A percentile compares a stretch with the other conserved stretches of the same genome.
phyloP scores from a whole-genome alignment of 257 asterid genomes.

The Nicotiana obtusifolia region DNA sequence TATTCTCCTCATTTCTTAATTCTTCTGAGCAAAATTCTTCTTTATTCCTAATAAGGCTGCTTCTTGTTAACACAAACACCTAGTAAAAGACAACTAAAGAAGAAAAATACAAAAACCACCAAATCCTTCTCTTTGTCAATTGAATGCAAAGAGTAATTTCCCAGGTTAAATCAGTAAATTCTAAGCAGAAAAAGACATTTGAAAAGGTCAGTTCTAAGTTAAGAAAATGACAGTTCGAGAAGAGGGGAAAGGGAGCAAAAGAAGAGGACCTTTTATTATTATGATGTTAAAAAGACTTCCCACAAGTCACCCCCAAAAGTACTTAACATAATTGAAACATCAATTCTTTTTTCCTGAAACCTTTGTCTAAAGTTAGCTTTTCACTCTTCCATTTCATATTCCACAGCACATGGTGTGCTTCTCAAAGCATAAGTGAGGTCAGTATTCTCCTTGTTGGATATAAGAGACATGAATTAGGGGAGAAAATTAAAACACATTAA shows the following conservation, averaged over 20 bases:
- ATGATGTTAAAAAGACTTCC: conserved; percentile 14
- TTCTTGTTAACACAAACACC: background rate
- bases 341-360: conserved; percentile 14
- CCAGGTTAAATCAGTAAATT: conserved; percentile 10
- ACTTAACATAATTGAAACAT: conserved; percentile 35
- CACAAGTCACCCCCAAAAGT: conserved; percentile 32
- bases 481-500: conserved; percentile 22
- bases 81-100: background rate
- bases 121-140: background rate
- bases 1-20: too few relatives aligned
- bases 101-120: background rate
- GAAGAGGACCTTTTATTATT: conserved; percentile 11
- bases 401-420: conserved; percentile 51
- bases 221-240: conserved; percentile 37
- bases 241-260: conserved; percentile 8
- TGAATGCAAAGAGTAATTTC: conserved; percentile 1
- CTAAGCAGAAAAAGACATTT: conserved; percentile 25
- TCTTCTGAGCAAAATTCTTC: too few relatives aligned
- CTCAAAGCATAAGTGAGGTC: conserved; percentile 27
- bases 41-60: too few relatives aligned
- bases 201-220: conserved; percentile 35
- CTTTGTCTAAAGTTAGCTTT: conserved; percentile 30
- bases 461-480: conserved; percentile 9
- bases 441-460: conserved; percentile 23
- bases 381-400: conserved; percentile 31